Conservation (phyloP, 2,329 filamentous ascomycete species). For the Fusarium brevicatenulatum region DNA sequence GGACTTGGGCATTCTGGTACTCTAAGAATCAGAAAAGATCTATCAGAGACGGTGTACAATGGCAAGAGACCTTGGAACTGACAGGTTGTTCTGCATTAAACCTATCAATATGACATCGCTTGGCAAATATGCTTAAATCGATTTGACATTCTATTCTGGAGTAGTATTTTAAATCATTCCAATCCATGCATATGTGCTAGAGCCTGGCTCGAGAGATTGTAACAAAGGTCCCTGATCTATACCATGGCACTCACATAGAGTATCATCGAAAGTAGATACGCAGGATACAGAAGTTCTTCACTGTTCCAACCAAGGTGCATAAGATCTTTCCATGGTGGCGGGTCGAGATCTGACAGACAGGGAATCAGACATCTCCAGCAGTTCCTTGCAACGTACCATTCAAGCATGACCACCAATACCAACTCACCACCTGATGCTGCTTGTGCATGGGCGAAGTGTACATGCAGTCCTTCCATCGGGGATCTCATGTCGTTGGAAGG, state of each 20-base stretch:
- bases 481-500: not conserved
- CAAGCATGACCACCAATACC: not conserved
- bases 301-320: not conserved
- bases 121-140: not conserved
- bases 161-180: no score
- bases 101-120: not conserved
- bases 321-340: not conserved
- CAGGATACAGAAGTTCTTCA: not conserved
- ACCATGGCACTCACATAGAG: not conserved
- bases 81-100: not conserved
- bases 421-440: not conserved
- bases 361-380: not conserved
- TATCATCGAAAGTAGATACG: not conserved
- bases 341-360: not conserved
- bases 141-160: no score
- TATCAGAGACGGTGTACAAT: no score
- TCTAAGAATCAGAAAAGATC: not conserved
- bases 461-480: not conserved
- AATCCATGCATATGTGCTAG: no score
- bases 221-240: not conserved
- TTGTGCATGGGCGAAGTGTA: not conserved
- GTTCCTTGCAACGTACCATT: not conserved
- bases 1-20: no score
- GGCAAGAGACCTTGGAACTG: no score
- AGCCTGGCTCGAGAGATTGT: not conserved